Percentiles rank a stretch among this genome's conserved stretches.
These are phyloP conservation scores for Pseudonectria buxi DNA, from an alignment of 2,329 filamentous ascomycete species.

Conservation along the genomic window DNA sequence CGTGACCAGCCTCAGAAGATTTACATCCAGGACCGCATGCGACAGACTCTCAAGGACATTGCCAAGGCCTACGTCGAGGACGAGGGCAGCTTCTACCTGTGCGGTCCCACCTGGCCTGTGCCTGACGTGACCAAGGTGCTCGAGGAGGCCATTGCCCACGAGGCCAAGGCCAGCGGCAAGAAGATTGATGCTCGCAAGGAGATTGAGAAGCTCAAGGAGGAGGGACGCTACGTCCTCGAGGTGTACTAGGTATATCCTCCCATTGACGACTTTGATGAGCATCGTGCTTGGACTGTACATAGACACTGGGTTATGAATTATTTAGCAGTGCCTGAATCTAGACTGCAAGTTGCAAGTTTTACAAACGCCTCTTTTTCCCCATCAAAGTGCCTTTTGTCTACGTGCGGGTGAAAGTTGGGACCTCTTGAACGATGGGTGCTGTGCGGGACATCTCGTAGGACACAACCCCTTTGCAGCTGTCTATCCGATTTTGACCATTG, in stretches of 20 bases:
- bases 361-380: no score
- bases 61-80: slow-evolving; percentile 79
- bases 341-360: no score
- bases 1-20: slow-evolving; percentile 98
- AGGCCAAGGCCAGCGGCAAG: slow-evolving; percentile 63
- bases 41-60: slow-evolving; percentile 76
- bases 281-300: slow-evolving; percentile 13
- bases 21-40: slow-evolving; percentile 98
- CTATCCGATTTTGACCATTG: no score
- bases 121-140: slow-evolving; percentile 92
- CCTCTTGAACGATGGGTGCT: no score
- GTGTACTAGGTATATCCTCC: slow-evolving; percentile 61
- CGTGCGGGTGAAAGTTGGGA: no score
- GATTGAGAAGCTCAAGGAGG: slow-evolving; percentile 97
- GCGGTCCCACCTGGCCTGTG: slow-evolving; percentile 96
- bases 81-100: slow-evolving; percentile 92
- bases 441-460: no score
- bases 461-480: no score
- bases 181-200: slow-evolving; percentile 83
- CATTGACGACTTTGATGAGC: slow-evolving; percentile 11
- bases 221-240: slow-evolving; percentile 88
- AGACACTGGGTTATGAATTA: slow-evolving; percentile 1
- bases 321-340: no score
- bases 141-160: slow-evolving; percentile 78
- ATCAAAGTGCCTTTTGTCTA: no score